Percentiles rank a stretch among this genome's conserved stretches.
These are phyloP conservation scores for Begonia masoniana DNA, from an alignment of 306 rosid genomes.

Conservation along the genomic window DNA sequence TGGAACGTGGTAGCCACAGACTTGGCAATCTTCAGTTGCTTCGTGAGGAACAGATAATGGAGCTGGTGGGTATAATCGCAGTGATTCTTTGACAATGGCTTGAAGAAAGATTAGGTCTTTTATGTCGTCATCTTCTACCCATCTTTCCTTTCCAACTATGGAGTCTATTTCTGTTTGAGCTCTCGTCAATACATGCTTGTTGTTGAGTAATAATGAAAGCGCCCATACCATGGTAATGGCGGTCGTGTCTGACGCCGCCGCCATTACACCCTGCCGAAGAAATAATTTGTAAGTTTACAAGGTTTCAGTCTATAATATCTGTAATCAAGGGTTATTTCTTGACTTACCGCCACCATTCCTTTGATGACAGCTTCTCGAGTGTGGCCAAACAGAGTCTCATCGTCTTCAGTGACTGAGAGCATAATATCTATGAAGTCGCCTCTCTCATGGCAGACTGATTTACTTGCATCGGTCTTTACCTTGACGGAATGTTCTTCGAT, in stretches of 20 bases:
- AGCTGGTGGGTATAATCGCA: not conserved
- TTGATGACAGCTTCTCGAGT: conserved; percentile 7
- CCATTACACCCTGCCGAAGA: not conserved
- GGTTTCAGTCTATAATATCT: not conserved
- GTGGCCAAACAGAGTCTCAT: not conserved
- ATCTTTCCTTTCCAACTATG: not conserved
- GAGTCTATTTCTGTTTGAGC: not conserved
- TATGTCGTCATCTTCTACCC: not conserved
- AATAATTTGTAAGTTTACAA: no score
- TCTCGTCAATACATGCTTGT: not conserved
- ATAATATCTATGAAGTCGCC: conserved; percentile 10
- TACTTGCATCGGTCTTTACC: not conserved
- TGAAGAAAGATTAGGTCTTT: conserved; percentile 1
- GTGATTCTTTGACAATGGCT: conserved; percentile 1
- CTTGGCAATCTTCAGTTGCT: not conserved
- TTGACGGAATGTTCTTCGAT: not conserved
- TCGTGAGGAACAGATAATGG: not conserved
- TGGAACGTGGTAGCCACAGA: not conserved
- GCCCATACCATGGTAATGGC: not conserved
- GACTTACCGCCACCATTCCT: conserved; percentile 2
- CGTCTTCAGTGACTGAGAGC: conserved; percentile 1
- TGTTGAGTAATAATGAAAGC: conserved; percentile 1
- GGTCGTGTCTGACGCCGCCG: not conserved
- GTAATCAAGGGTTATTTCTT: not conserved
- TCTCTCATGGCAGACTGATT: not conserved